Conservation (phyloP, 306 rosid species). For the Ormosia semicastrata region DNA sequence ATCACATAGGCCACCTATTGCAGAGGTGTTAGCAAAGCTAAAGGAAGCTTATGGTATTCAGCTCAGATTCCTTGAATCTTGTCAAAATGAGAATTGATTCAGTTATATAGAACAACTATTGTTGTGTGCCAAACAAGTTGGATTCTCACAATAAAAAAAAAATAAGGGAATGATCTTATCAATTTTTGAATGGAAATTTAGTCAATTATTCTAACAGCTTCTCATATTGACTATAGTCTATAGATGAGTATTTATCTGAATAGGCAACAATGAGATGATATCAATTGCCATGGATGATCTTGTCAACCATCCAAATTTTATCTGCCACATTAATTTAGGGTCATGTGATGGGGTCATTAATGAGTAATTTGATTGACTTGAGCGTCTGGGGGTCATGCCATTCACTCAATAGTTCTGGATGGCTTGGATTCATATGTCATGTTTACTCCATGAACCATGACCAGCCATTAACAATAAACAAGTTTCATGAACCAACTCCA, state of each 20-base stretch:
- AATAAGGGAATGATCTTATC: not conserved
- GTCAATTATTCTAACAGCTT: conserved; percentile 20
- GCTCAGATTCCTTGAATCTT: conserved; percentile 60
- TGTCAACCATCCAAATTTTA: conserved; percentile 20
- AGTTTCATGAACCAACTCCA: too few relatives aligned
- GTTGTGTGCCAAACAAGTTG: conserved; percentile 3
- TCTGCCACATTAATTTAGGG: conserved; percentile 29
- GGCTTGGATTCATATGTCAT: not conserved
- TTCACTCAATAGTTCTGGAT: not conserved
- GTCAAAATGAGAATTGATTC: conserved; percentile 32
- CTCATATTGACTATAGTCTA: not conserved
- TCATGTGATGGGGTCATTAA: conserved; percentile 8
- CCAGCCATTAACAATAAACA: too few relatives aligned
- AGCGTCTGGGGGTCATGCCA: not conserved
- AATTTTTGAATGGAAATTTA: not conserved
- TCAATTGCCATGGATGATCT: conserved; percentile 14
- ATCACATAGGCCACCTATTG: conserved; percentile 74
- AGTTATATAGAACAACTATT: not conserved
- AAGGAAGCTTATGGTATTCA: conserved; percentile 73
- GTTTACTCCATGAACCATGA: not conserved
- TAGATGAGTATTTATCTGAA: conserved; percentile 11
- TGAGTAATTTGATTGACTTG: not conserved
- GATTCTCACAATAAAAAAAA: not conserved
- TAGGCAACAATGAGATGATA: not conserved
- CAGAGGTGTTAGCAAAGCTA: conserved; percentile 70